Evolutionary conservation across 2,329 filamentous ascomycete genomes (phyloP), one percentile per base, ranked within the genome.

Genomic region (Aureobasidium leucospermi): DNA sequence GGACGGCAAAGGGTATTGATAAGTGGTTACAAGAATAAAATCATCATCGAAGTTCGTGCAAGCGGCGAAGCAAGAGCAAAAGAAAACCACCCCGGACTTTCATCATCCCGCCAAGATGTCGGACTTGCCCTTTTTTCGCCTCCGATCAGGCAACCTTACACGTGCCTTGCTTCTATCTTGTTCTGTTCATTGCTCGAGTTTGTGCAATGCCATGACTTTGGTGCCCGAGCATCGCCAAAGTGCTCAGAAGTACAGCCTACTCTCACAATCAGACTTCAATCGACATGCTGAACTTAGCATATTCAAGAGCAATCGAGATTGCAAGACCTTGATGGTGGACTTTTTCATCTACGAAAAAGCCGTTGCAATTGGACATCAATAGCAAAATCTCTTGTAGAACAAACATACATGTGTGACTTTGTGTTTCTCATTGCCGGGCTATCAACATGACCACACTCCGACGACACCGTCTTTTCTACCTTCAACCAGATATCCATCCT

Each of bases 401-500:
- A 4, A 5, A 10, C 9, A 11, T 36, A 10, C n/a, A 7, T 36
- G 32, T 52, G 15, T 41, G 34, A 42, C 3, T 42, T n/a, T 42
- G 11, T 42, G 29, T 32, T 29, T 10, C 13, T 29, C 11, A 39
- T 15, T 55, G n/a, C 29, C n/a, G 29, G 10, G 16, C 42, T 57
- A 48, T 66, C 63, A 86, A 70, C 89, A 93, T 60, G 86, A 88
- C 94, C 94, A 99, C 53, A 96, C 87, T 41, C 92, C 94, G 32
- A 99, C 86, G 58, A 88, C 83, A 59, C 94, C 94, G 70, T 96
- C 90, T 67, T 83, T 85, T 64, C 94, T 84, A 39, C 94, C 94
- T 74, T 97, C 94, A 2, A 96, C 84, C 70, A 97, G 78, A 75
- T 96, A 99, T 0, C 94, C 94, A 68, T 99, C 94, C 74, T 90